Evolutionary conservation across 257 asterid genomes (phyloP).

Genomic region (Nicotiana undulata): DNA sequence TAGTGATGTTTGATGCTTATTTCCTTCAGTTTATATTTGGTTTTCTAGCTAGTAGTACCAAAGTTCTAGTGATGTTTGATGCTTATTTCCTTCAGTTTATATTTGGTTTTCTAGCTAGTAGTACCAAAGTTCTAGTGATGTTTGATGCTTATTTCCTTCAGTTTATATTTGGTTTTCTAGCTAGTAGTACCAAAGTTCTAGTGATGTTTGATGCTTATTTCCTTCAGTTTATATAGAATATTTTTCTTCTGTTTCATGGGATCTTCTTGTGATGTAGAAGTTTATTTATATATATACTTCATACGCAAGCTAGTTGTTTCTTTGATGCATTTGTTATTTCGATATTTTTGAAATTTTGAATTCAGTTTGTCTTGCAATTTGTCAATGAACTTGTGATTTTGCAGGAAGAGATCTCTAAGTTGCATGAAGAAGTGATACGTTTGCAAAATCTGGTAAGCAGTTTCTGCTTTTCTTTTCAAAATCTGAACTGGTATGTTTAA

Average conservation of each 20-base stretch:
- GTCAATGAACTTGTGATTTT: not conserved
- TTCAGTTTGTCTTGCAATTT: not conserved
- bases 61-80: not conserved
- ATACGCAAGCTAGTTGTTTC: not conserved
- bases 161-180: not conserved
- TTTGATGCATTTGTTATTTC: not conserved
- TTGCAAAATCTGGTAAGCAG: constrained; percentile 48
- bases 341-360: not conserved
- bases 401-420: constrained; percentile 75
- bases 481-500: not conserved
- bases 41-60: not conserved
- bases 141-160: not conserved
- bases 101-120: not conserved
- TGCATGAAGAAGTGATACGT: constrained; percentile 47
- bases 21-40: not conserved
- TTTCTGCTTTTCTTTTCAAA: not conserved
- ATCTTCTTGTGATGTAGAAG: not conserved
- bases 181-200: not conserved
- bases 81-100: not conserved
- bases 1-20: not conserved
- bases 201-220: not conserved
- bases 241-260: not conserved
- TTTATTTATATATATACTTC: not conserved
- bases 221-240: not conserved
- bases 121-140: not conserved